Conservation (phyloP, 129 eudicot species). For the Apium graveolens region DNA sequence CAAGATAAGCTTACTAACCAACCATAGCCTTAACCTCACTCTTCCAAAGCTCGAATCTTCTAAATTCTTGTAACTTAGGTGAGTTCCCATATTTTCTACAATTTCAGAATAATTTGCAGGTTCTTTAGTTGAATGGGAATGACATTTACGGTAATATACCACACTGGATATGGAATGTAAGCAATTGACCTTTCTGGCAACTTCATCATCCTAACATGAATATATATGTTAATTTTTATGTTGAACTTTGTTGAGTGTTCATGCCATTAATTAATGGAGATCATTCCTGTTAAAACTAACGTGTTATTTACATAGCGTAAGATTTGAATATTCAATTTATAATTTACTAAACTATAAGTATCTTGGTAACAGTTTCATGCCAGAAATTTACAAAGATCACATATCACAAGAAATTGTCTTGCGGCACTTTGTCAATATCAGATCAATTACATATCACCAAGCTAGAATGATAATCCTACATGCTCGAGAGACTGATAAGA, state of each 20-base stretch:
- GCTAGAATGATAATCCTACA: neutral
- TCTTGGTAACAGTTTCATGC: too few relatives aligned
- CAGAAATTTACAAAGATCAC: neutral
- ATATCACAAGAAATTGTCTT: neutral
- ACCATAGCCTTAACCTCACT: slow-evolving; percentile 10
- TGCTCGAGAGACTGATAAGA: neutral
- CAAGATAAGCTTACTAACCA: slow-evolving; percentile 3
- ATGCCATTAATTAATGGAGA: too few relatives aligned
- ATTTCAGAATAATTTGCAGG: slow-evolving; percentile 5
- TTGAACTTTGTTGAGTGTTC: too few relatives aligned
- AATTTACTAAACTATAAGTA: too few relatives aligned
- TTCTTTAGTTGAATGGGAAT: neutral
- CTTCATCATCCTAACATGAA: too few relatives aligned
- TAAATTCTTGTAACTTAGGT: neutral
- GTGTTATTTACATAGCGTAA: too few relatives aligned
- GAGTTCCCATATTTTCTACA: slow-evolving; percentile 7
- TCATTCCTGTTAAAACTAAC: too few relatives aligned
- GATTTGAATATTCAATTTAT: too few relatives aligned
- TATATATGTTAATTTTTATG: too few relatives aligned
- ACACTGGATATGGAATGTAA: neutral
- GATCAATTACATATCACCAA: neutral
- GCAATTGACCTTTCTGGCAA: neutral
- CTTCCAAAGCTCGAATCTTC: neutral
- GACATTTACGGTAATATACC: slow-evolving; percentile 7
- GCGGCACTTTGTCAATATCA: neutral